phyloP scores from a whole-genome alignment of 73 alveolate species.

The Paramecium primaurelia region DNA sequence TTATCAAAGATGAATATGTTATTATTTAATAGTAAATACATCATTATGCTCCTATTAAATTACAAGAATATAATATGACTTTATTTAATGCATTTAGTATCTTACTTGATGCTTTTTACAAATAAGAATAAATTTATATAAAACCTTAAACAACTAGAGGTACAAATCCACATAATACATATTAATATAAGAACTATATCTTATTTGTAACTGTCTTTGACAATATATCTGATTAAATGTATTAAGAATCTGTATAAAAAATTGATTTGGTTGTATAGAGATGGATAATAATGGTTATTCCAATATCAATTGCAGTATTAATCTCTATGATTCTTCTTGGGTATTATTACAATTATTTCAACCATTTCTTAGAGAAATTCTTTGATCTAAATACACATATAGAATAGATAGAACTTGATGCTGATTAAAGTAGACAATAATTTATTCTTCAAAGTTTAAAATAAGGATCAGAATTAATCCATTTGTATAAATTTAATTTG shows the following conservation, averaged over 20 bases:
- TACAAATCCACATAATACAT: background rate
- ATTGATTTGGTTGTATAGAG: background rate
- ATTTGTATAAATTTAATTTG: background rate
- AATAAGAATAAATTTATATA: background rate
- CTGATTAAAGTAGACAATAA: background rate
- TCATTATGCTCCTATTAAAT: background rate
- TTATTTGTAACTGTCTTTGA: background rate
- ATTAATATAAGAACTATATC: background rate
- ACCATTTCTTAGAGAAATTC: background rate
- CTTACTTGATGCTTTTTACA: background rate
- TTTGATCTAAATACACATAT: background rate
- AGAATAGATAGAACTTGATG: background rate
- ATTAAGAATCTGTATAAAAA: background rate
- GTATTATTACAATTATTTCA: background rate
- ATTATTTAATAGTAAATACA: background rate
- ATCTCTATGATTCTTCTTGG: background rate
- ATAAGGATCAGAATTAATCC: background rate
- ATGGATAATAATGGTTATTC: background rate
- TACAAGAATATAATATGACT: background rate
- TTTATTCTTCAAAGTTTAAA: background rate
- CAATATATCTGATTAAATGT: background rate
- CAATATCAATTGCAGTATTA: background rate
- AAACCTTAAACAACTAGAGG: background rate
- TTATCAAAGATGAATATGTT: background rate
- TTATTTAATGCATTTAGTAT: background rate